These are phyloP conservation scores for Heritiera littoralis DNA, from an alignment of 345 rosid species.

Conservation along the genomic window DNA sequence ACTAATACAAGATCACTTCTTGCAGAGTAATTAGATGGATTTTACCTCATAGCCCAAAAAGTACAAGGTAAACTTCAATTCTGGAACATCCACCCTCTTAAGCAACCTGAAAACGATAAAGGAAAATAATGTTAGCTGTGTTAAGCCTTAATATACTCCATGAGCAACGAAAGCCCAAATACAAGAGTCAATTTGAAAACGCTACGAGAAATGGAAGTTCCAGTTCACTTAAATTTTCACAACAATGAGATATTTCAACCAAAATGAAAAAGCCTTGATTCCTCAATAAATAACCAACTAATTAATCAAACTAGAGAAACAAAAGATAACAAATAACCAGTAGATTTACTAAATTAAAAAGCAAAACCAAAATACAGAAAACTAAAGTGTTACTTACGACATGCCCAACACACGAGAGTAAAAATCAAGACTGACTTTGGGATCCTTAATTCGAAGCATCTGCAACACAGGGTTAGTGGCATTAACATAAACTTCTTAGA, in stretches of 20 bases:
- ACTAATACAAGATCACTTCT: background rate
- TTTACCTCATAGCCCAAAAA: conserved; percentile 89
- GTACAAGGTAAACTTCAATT: conserved; percentile 87
- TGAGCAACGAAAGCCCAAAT: background rate
- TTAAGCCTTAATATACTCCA: conserved; percentile 18
- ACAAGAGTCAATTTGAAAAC: background rate
- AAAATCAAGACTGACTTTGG: conserved; percentile 83
- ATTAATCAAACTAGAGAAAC: background rate
- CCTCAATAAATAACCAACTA: background rate
- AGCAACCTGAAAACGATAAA: conserved; percentile 52
- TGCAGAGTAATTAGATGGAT: background rate
- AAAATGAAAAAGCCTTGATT: background rate
- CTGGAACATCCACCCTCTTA: conserved; percentile 88
- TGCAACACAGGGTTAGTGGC: conserved; percentile 27
- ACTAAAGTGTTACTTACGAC: conserved; percentile 61
- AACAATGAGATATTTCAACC: background rate
- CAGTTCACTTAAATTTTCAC: background rate
- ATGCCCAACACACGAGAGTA: conserved; percentile 91
- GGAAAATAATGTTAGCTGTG: background rate
- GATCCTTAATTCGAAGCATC: conserved; percentile 97
- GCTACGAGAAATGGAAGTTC: background rate
- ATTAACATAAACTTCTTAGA: background rate
- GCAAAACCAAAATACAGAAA: background rate
- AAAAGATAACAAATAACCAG: background rate
- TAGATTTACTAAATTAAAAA: too few relatives aligned